Evolutionary conservation across 2,329 filamentous ascomycete genomes (phyloP), one percentile per base, ranked within the genome.

Genomic region (Corniculantispora saksenae): DNA sequence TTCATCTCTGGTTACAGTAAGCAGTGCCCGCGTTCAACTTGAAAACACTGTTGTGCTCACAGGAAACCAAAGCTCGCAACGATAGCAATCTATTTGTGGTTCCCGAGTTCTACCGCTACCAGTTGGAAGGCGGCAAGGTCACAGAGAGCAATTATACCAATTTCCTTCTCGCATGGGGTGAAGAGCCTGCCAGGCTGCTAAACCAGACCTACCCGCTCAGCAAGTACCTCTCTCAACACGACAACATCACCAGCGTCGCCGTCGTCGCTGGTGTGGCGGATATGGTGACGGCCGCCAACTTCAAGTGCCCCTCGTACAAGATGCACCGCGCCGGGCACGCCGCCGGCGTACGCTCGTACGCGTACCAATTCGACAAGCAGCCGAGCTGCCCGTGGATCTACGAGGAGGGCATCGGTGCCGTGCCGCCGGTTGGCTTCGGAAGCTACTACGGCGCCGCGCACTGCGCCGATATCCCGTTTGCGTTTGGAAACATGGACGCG

Each of bases 401-500:
- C 53, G 10, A 55, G 3, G 59, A 63, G 12, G 67, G 62, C 25
- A 9, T 13, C 2, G 40, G 61, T 7, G 59, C 68, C 23, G 65
- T 68, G 12, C 55, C 59, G 3, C 25, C 65, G 13, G 56, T 61
- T 8, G 25, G 9, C 7, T 3, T 23, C n/a, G 29, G 29, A 13
- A 25, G 56, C 13, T 8, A 61, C 6, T 69, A 67, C 38, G 66
- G 67, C 27, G 58, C 68, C 0, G 63, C 67, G 25, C 70, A 70
- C 50, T 67, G 59, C 7, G 55, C 65, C 2, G 68, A 70, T 51
- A 17, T 71, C 15, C 67, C 69, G 2, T 68, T 67, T 17, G 56
- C 68, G 9, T 70, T 71, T 65, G 66, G 35, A 7, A 68, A 67
- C 21, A 32, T 70, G 25, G 63, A 69, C n/a, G 54, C 66, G 27